phyloP scores from a whole-genome alignment of 164 flowering plant genomes.

The Chimonanthus salicifolius region DNA sequence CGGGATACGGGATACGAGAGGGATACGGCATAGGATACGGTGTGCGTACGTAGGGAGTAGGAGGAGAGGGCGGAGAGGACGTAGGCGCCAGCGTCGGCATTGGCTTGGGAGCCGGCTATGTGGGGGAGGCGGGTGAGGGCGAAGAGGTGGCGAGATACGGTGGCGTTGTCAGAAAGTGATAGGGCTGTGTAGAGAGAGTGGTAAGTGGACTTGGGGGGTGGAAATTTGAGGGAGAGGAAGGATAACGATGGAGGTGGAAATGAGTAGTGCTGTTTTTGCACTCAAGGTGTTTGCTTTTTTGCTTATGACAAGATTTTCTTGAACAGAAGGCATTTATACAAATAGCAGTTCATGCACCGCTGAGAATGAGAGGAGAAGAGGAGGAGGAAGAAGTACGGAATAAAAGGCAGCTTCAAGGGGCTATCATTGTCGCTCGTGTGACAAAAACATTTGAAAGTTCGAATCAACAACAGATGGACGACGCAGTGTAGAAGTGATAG shows the following conservation, averaged over 20 bases:
- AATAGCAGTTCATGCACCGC: neutral
- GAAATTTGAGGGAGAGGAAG: constrained; percentile 17
- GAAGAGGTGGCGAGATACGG: constrained; percentile 49
- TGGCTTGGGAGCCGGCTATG: constrained; percentile 57
- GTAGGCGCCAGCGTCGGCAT: constrained; percentile 56
- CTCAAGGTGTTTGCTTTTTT: constrained; percentile 1
- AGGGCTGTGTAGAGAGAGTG: constrained; percentile 33
- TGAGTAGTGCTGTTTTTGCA: neutral
- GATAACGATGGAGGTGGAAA: constrained; percentile 21
- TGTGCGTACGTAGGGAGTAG: constrained; percentile 29
- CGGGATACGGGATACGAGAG: constrained; percentile 52
- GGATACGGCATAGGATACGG: constrained; percentile 38
- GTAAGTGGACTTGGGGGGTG: constrained; percentile 19
- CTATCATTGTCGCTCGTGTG: no score
- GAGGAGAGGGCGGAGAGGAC: constrained; percentile 48
- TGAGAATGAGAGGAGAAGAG: neutral
- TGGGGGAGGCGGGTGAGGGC: constrained; percentile 63
- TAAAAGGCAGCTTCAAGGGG: neutral
- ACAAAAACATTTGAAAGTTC: no score
- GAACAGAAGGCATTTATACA: neutral
- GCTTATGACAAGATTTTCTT: neutral
- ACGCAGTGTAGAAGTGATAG: no score
- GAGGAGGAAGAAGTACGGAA: neutral
- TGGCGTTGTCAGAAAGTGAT: constrained; percentile 37
- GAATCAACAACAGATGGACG: no score